Percentiles rank a stretch among this genome's conserved stretches.
These are phyloP conservation scores for Simplicillium aogashimaense DNA, from an alignment of 2,329 filamentous ascomycete species.

Conservation along the genomic window DNA sequence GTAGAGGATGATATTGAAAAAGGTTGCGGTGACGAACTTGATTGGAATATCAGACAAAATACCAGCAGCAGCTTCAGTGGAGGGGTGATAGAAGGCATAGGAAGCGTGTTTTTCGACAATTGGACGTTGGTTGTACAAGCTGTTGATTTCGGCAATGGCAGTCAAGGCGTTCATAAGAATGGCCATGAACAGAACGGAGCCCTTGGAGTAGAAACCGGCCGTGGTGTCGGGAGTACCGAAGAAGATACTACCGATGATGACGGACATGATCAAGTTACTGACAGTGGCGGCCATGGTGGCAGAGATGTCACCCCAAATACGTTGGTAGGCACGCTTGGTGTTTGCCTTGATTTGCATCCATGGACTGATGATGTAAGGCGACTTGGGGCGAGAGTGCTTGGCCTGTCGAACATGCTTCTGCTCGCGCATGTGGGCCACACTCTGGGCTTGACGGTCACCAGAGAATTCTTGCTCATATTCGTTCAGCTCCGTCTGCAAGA, in stretches of 20 bases:
- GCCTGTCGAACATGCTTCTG: conserved; percentile 41
- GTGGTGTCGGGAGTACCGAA: conserved; percentile 40
- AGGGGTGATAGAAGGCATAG: conserved; percentile 41
- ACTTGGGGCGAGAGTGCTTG: conserved; percentile 41
- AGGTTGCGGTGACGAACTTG: conserved; percentile 38
- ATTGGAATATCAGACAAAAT: conserved; percentile 46
- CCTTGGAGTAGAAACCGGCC: conserved; percentile 41
- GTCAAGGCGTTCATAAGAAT: conserved; percentile 49
- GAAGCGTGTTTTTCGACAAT: conserved; percentile 39
- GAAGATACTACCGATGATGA: conserved; percentile 54
- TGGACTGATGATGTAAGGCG: conserved; percentile 47
- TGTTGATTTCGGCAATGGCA: conserved; percentile 44
- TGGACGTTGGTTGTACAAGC: conserved; percentile 30
- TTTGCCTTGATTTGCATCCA: conserved; percentile 42
- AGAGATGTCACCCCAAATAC: conserved; percentile 40
- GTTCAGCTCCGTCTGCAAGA: conserved; percentile 36
- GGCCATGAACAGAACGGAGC: conserved; percentile 50
- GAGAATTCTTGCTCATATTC: conserved; percentile 36
- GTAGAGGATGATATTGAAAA: conserved; percentile 49
- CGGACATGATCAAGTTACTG: conserved; percentile 42
- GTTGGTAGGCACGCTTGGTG: conserved; percentile 39
- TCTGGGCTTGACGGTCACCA: conserved; percentile 25
- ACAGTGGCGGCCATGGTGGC: conserved; percentile 34
- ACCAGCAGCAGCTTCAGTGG: conserved; percentile 42
- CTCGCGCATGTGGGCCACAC: conserved; percentile 30